Evolutionary conservation across 768 basidiomycete species (phyloP), one percentile per base, ranked within the genome.

Genomic region (Russula vinacea): DNA sequence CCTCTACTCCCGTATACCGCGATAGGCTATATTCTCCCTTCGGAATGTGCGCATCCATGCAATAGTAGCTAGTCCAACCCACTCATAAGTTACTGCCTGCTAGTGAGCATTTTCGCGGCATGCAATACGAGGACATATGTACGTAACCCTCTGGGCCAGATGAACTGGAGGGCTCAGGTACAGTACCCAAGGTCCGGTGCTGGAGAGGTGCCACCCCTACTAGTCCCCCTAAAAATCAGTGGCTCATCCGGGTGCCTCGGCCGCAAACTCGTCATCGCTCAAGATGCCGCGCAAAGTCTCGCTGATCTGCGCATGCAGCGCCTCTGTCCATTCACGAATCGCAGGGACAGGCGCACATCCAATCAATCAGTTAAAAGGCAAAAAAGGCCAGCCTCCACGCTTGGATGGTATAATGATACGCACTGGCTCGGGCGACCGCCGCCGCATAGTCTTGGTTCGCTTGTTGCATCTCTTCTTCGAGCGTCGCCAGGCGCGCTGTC

Each of bases 391-490:
- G 35, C 35, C 35, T 35, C 35, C 8, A 10, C 35, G 35, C 6
- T 35, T 42, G 16, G 14, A 17, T 51, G 2, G 16, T 37, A 4
- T 19, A 6, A 19, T 17, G 56, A n/a, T 47, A 58, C 56, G 56
- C 14, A 92, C 92, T 92, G 1, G 92, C 87, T 61, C 89, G 84
- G 60, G 83, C 78, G 2, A 95, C 83, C 1, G 90, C 90, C 29
- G 77, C 78, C 8, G 80, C 73, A 67, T 95, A 95, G 61, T 94
- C 91, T 35, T 80, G 81, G 70, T 95, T 94, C 0, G 86, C 90
- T 5, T 75, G 68, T 11, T 78, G 75, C 85, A 92, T 87, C 72
- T 92, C 86, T 3, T 79, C 77, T 72, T 94, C 89, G 3, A 94
- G 74, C 0, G 70, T 75, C 69, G 84, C 78, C 14, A 94, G 74